Base-by-base conservation (phyloP, 1,284 basidiomycete species). In the Pseudozyma thailandica region DNA sequence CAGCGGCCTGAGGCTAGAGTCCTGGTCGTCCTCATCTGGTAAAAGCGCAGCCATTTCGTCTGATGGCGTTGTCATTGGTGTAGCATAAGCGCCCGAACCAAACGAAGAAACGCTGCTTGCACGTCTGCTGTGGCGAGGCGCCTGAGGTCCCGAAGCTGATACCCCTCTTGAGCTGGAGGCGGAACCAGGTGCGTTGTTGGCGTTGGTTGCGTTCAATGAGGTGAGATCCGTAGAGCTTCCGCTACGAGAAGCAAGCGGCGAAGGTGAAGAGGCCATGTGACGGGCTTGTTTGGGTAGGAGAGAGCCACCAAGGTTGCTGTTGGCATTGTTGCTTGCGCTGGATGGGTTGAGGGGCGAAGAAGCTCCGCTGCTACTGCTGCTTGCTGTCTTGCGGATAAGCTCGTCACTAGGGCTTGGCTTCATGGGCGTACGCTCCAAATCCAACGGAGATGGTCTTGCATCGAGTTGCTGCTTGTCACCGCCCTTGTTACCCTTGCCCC, bases 51-150 rank as follows among this genome's bases (percentile, higher is more conserved):
- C 69, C 62, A 72, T 72, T 33, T 72, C 69, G 42, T 72, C 69
- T 8, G 69, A 61, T 9, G 73, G 73, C 20, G 73, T 72, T 20
- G 61, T 60, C 57, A 74, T 61, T 2, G 74, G 74, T 44, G 74
- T 76, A 2, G 55, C 61, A 26, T 74, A 76, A 2, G 51, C 59
- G 12, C 60, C 72, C 3, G 74, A 76, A 0, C 72, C 74, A 25
- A 72, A 59, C 7, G 70, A 73, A 1, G 74, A 76, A 4, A 65
- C 63, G 38, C 65, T 70, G 49, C 63, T 68, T 12, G 74, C 65
- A 6, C 74, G 51, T 43, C 71, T 39, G 41, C 60, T 60, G 48
- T 66, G 71, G 30, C 49, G 62, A 4, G 61, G 66, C 30, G 52
- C 38, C 35, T 43, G 56, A n/a, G 56, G 45, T 15, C 56, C 21